phyloP scores from a whole-genome alignment of 371 early-diverging fungal genomes.

The Saksenaea vasiformis region DNA sequence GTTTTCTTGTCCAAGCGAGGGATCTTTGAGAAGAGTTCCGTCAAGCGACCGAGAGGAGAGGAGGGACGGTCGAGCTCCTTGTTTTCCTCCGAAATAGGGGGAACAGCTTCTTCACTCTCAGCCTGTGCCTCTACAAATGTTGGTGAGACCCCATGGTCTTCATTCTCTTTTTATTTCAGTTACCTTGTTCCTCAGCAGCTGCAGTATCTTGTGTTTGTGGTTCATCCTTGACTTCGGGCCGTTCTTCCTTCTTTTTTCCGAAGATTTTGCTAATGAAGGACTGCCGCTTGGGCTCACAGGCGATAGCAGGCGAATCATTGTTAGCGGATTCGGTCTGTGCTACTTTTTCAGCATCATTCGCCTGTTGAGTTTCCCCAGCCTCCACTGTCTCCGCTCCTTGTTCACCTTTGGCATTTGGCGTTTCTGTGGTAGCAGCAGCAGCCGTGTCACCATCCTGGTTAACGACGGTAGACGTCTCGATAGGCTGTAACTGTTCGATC shows the following conservation, averaged over 20 bases:
- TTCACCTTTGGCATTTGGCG: neutral
- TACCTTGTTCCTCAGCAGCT: neutral
- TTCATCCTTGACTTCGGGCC: constrained; percentile 8
- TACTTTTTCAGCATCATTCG: neutral
- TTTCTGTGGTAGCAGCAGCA: neutral
- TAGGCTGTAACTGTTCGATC: constrained; percentile 13
- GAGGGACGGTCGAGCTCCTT: neutral
- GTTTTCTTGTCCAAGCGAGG: neutral
- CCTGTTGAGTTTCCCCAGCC: neutral
- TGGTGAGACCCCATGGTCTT: neutral
- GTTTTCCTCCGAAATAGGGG: neutral
- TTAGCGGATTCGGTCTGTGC: neutral
- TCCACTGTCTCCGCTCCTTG: neutral
- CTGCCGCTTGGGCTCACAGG: constrained; percentile 51
- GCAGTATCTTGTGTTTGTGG: constrained; percentile 1
- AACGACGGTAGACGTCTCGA: constrained; percentile 3
- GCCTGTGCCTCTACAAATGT: neutral
- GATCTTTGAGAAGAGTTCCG: neutral
- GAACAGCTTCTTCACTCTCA: neutral
- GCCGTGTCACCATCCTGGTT: neutral
- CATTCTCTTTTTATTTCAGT: neutral
- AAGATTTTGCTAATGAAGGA: constrained; percentile 22
- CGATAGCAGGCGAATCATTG: neutral
- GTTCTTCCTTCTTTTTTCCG: constrained; percentile 23
- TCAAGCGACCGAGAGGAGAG: neutral